These are phyloP conservation scores for Racocetra persica DNA, from an alignment of 371 early-diverging fungal species.

Conservation along the genomic window DNA sequence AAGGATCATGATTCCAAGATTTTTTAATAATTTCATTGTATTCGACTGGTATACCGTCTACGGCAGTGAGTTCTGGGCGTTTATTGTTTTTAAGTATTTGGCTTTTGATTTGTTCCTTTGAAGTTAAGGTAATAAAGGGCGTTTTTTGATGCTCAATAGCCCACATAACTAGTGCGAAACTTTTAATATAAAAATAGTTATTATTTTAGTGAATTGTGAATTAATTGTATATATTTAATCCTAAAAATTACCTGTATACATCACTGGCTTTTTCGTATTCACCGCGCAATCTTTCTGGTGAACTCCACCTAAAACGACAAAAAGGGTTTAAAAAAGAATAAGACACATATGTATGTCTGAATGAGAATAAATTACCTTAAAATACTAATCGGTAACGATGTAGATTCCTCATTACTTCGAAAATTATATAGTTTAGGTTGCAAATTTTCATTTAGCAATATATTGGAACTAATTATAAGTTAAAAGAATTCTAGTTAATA, in stretches of 20 bases:
- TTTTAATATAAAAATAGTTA: not conserved
- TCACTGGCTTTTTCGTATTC: constrained; percentile 7
- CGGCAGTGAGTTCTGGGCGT: not conserved
- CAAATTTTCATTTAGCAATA: not conserved
- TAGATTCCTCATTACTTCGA: not conserved
- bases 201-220: not conserved
- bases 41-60: not conserved
- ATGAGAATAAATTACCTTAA: not conserved
- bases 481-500: not conserved
- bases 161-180: constrained; percentile 35
- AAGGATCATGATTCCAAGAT: not conserved
- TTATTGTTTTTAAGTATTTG: not conserved
- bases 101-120: not conserved
- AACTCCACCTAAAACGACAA: not conserved
- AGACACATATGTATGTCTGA: not conserved
- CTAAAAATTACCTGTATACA: constrained; percentile 26
- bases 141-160: constrained; percentile 5
- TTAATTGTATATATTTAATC: not conserved
- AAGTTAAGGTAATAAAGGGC: not conserved
- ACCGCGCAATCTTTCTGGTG: constrained; percentile 19
- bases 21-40: constrained; percentile 4
- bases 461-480: constrained; percentile 4
- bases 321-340: not conserved
- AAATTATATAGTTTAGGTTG: constrained; percentile 31
- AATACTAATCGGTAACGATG: not conserved